phyloP scores from a whole-genome alignment of 2,329 filamentous ascomycete genomes.

The Hymenoscyphus salicellus region DNA sequence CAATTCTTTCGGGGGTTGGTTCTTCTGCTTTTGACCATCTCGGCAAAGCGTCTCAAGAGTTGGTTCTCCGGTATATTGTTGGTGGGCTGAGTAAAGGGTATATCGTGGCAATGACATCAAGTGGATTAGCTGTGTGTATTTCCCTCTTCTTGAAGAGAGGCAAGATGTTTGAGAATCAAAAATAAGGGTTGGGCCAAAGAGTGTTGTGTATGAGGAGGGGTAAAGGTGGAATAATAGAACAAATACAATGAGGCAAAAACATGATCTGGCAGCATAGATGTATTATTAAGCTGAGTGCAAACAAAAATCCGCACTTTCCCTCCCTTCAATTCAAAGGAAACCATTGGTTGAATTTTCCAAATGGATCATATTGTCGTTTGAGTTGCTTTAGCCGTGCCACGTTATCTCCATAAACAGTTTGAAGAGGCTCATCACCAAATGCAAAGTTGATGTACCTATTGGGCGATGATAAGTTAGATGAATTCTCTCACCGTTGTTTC shows the following conservation, averaged over 20 bases:
- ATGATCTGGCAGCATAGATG: no score
- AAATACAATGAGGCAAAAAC: no score
- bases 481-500: neutral
- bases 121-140: neutral
- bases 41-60: neutral
- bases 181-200: neutral
- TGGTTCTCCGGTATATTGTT: neutral
- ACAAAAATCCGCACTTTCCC: neutral
- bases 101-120: neutral
- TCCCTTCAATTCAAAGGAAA: neutral
- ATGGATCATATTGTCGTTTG: conserved; percentile 3
- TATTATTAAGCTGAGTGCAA: neutral
- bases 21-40: neutral
- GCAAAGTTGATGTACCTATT: conserved; percentile 9
- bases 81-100: neutral
- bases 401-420: conserved; percentile 1
- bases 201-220: no score
- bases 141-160: neutral
- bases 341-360: conserved; percentile 1
- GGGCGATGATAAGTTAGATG: neutral
- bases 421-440: conserved; percentile 2
- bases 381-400: neutral
- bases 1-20: neutral
- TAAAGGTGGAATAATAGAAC: no score
- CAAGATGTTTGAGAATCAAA: neutral